Evolutionary conservation across 2,329 filamentous ascomycete genomes (phyloP), one percentile per base, ranked within the genome.

Genomic region (Phaeosphaeriaceae sp.): DNA sequence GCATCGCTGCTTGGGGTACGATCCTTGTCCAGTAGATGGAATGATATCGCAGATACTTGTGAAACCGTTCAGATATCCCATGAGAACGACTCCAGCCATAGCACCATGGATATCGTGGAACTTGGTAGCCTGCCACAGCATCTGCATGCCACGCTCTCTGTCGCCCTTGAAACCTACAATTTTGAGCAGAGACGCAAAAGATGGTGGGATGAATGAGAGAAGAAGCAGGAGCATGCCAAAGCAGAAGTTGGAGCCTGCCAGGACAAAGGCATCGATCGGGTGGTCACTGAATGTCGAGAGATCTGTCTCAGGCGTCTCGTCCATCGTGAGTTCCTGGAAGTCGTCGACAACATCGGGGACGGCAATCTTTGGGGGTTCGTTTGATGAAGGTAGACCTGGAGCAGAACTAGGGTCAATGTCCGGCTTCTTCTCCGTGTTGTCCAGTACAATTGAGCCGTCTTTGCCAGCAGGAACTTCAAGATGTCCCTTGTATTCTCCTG

Each of bases 81-180:
- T 83, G 0, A 97, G 81, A 24, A 92, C 86, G 42, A 98, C 83
- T 0, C 90, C 92, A 0, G 93, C 89, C 72, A 98, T 89, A 7
- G 91, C 94, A n/a, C 93, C 94, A 71, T 97, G 96, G 70, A 98
- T 86, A 75, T 97, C 97, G 61, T 89, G 80, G 74, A 93, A 95
- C 50, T 89, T 88, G 21, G 92, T 93, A 13, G 92, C 91, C 73
- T 91, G 89, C 95, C 95, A 99, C 4, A 99, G 86, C 86, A 97
- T 90, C 41, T 85, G 83, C 31, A 97, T 84, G 10, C 93, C 95
- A 41, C 89, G 85, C 61, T 92, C 88, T 45, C 93, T 89, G 74
- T 98, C 93, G 31, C 95, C 95, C 60, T 87, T 89, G 79, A 98
- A 98, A 1, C 95, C 95, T 27, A 97, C 90, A 44, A 98, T 89